Evolutionary conservation across 176 grass and related monocot species (phyloP), one percentile per base, ranked within the genome.

Genomic region (Rhynchospora tenuis): DNA sequence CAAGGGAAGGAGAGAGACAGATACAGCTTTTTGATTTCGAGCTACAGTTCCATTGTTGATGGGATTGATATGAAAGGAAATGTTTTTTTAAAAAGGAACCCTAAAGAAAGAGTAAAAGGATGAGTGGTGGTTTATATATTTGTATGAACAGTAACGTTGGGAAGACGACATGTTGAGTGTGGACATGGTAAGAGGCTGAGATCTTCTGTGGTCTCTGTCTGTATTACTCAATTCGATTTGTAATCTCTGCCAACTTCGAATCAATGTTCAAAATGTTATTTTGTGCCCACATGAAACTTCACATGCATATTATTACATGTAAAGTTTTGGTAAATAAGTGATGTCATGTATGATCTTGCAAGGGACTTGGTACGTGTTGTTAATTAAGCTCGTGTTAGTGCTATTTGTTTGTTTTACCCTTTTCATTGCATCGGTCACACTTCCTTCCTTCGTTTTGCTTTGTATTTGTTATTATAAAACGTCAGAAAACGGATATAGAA

Each of bases 1-100:
- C 57, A 19, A 82, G 33, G 59, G 60, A 52, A 52, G 50, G 79
- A 63, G 79, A 65, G 42, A 82, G 65, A 31, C 23, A 64, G 57
- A 28, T 19, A 82, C 65, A 70, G 44, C 80, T 52, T 67, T 68
- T 64, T 82, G 20, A 51, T 67, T 82, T 68, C 26, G n/a, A 48
- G 44, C 80, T 82, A 82, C 80, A 82, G 60, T 82, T 61, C 80
- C 80, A 82, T 82, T 68, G 80, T 51, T 82, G 80, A 82, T 82
- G 80, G 80, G 59, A 82, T 54, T 65, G 38, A 54, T 81, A 82
- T 64, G 75, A 80, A 38, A 80, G 4, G 14, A 80, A 80, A 43
- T 80, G 22, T 11, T 50, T 82, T 75, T 50, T 82, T 81, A 81
- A 81, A 46, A 3, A 50, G 26, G 62, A 82, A 67, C 80, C 80